Conservation (phyloP, 2,329 filamentous ascomycete species). For the Graphilbum fragrans region DNA sequence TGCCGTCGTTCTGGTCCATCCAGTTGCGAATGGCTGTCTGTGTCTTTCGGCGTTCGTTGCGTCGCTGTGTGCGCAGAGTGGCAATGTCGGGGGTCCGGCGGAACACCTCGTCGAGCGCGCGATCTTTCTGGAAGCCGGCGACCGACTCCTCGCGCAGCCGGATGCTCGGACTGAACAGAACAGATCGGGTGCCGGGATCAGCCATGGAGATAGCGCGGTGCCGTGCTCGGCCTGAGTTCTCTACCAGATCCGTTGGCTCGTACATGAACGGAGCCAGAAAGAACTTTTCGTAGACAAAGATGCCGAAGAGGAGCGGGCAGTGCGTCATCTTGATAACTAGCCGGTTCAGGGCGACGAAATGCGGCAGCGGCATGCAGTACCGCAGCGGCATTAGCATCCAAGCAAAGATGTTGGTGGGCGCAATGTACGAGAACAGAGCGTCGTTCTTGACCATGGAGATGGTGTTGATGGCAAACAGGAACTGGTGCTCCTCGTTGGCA, state of each 20-base stretch:
- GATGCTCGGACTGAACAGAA: slow-evolving; percentile 60
- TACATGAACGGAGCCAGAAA: slow-evolving; percentile 66
- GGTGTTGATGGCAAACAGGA: slow-evolving; percentile 90
- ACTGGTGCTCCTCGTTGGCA: slow-evolving; percentile 83
- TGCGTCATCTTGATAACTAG: slow-evolving; percentile 85
- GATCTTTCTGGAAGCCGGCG: slow-evolving; percentile 79
- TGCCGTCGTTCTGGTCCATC: slow-evolving; percentile 64
- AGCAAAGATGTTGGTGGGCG: slow-evolving; percentile 81
- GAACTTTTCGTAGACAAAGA: slow-evolving; percentile 77
- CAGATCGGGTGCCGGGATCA: slow-evolving; percentile 40
- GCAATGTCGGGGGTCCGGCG: slow-evolving; percentile 56
- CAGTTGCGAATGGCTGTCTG: slow-evolving; percentile 76
- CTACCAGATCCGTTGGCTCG: slow-evolving; percentile 77
- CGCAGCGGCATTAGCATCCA: slow-evolving; percentile 80
- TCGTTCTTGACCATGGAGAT: slow-evolving; percentile 99
- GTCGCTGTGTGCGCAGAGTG: slow-evolving; percentile 45
- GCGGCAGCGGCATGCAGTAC: slow-evolving; percentile 65
- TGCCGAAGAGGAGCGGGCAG: slow-evolving; percentile 73
- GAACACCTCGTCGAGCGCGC: slow-evolving; percentile 85
- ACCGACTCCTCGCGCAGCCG: slow-evolving; percentile 77
- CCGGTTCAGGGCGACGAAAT: slow-evolving; percentile 80
- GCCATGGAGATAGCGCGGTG: slow-evolving; percentile 42
- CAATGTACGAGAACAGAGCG: slow-evolving; percentile 84
- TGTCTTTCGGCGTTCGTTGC: slow-evolving; percentile 57
- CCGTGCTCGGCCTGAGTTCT: slow-evolving; percentile 45